These are phyloP conservation scores for Scorias spongiosa DNA, from an alignment of 2,329 filamentous ascomycete genomes.

Conservation along the genomic window DNA sequence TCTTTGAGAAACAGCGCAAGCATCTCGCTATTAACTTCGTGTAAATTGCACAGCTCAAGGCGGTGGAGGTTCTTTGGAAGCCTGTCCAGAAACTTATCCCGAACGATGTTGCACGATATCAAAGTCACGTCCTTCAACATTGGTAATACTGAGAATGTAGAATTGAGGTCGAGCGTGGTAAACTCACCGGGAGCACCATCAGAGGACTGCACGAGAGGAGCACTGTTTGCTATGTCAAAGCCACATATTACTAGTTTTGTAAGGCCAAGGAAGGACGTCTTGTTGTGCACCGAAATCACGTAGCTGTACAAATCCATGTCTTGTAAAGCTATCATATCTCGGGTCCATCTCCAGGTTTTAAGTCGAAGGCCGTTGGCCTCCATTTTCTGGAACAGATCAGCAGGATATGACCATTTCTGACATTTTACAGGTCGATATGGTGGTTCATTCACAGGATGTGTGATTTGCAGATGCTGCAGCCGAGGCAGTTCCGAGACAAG, in stretches of 20 bases:
- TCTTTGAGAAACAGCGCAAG: constrained; percentile 49
- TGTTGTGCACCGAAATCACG: constrained; percentile 22
- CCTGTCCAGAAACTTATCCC: constrained; percentile 49
- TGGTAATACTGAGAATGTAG: constrained; percentile 43
- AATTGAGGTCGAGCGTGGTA: constrained; percentile 28
- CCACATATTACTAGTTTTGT: constrained; percentile 42
- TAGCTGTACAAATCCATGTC: constrained; percentile 13
- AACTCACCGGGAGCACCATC: constrained; percentile 14
- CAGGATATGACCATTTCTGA: constrained; percentile 52
- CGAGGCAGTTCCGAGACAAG: constrained; percentile 51
- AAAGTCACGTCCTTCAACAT: constrained; percentile 54
- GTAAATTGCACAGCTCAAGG: constrained; percentile 66
- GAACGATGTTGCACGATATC: constrained; percentile 58
- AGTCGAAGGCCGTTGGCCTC: constrained; percentile 32
- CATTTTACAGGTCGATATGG: constrained; percentile 45
- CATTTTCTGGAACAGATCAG: constrained; percentile 49
- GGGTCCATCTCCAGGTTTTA: constrained; percentile 40
- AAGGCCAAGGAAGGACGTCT: constrained; percentile 37
- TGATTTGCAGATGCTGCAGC: constrained; percentile 55
- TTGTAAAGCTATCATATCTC: constrained; percentile 16
- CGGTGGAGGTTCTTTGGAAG: constrained; percentile 51
- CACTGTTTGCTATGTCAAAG: constrained; percentile 15
- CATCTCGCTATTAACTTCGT: constrained; percentile 52
- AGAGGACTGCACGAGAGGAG: constrained; percentile 5
- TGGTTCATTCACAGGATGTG: constrained; percentile 52